Percentiles rank a stretch among this genome's conserved stretches.
These are phyloP conservation scores for Pelargonium australe DNA, from an alignment of 441 rosid genomes.

Conservation along the genomic window DNA sequence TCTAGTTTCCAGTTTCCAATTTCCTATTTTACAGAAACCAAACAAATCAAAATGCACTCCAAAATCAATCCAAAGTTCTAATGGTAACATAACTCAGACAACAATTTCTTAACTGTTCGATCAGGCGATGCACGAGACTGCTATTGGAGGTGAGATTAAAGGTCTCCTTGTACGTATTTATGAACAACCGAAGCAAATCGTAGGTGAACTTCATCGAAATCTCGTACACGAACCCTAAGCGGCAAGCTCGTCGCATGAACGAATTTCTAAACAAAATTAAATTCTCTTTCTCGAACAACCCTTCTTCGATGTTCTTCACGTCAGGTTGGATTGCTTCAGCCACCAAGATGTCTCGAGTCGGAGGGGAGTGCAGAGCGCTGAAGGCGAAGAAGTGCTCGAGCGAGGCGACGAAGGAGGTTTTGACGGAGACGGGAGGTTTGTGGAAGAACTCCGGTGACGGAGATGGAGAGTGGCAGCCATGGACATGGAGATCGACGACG, in stretches of 20 bases:
- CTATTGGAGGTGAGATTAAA: slow-evolving; percentile 84
- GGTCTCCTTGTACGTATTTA: slow-evolving; percentile 59
- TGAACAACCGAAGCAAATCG: slow-evolving; percentile 69
- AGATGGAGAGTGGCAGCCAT: slow-evolving; percentile 13
- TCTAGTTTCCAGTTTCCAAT: too few species aligned
- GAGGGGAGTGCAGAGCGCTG: slow-evolving; percentile 20
- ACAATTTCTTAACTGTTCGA: too few species aligned
- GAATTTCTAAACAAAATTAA: slow-evolving; percentile 36
- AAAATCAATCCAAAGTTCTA: too few species aligned
- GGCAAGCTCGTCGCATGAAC: slow-evolving; percentile 42
- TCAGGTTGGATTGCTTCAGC: slow-evolving; percentile 25
- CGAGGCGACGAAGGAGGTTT: slow-evolving; percentile 63
- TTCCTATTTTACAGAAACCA: too few species aligned
- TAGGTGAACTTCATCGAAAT: slow-evolving; percentile 83
- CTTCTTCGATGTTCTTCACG: slow-evolving; percentile 38
- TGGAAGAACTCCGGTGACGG: neutral
- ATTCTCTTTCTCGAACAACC: slow-evolving; percentile 35
- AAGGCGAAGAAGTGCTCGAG: slow-evolving; percentile 51
- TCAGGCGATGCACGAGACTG: slow-evolving; percentile 90
- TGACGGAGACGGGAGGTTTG: slow-evolving; percentile 18
- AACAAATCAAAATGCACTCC: too few species aligned
- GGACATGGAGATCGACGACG: too few species aligned
- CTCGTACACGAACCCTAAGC: slow-evolving; percentile 67
- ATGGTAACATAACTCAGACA: too few species aligned
- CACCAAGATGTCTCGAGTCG: slow-evolving; percentile 36